Conservation (phyloP, 1,284 basidiomycete species). For the Ganoderma meredithae region DNA sequence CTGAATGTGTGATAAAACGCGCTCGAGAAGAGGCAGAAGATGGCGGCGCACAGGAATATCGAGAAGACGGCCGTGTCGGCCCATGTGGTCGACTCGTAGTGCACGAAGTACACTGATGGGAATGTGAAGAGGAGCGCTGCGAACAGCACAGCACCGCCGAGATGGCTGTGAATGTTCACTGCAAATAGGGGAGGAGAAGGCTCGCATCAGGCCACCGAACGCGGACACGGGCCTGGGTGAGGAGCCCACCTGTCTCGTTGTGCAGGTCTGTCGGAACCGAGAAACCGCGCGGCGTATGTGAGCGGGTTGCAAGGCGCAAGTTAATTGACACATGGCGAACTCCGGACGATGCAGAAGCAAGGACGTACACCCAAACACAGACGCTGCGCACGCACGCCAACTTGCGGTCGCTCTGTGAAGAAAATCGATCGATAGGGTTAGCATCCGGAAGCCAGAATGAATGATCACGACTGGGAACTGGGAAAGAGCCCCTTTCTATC, state of each 20-base stretch:
- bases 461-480: slow-evolving; percentile 1
- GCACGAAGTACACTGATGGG: slow-evolving; percentile 55
- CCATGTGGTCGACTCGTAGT: slow-evolving; percentile 62
- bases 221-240: background rate
- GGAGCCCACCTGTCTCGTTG: slow-evolving; percentile 76
- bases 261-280: slow-evolving; percentile 66
- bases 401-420: slow-evolving; percentile 63
- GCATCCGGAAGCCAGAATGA: slow-evolving; percentile 5
- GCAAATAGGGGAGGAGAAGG: slow-evolving; percentile 10
- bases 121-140: slow-evolving; percentile 64
- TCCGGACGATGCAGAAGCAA: slow-evolving; percentile 11
- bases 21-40: slow-evolving; percentile 79
- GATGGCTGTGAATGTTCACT: slow-evolving; percentile 94
- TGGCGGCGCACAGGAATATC: slow-evolving; percentile 77
- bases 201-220: slow-evolving; percentile 3
- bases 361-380: slow-evolving; percentile 76
- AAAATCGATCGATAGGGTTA: slow-evolving; percentile 4
- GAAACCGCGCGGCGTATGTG: slow-evolving; percentile 1
- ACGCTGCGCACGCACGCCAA: slow-evolving; percentile 71
- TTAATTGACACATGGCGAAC: slow-evolving; percentile 9
- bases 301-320: slow-evolving; percentile 1
- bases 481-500: slow-evolving; percentile 4
- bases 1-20: slow-evolving; percentile 81
- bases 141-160: slow-evolving; percentile 80
- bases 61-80: slow-evolving; percentile 70